Percentiles rank a stretch among this genome's conserved stretches.
These are phyloP conservation scores for Candida dubliniensis DNA, from an alignment of 1,139 yeast species.

Conservation along the genomic window DNA sequence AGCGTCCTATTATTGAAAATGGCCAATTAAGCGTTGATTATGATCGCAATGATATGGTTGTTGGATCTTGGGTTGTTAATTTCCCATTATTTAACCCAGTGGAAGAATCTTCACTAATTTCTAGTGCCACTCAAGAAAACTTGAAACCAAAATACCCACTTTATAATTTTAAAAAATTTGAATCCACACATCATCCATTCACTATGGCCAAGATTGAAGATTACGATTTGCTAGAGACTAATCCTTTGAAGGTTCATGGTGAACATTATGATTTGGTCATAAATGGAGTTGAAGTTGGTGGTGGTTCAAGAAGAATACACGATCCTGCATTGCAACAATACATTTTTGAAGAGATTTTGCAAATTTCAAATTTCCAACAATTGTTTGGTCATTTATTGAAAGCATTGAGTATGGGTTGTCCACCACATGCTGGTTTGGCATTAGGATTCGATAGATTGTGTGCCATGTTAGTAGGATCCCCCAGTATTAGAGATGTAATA, in stretches of 20 bases:
- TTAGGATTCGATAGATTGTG: constrained; percentile 91
- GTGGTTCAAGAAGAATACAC: constrained; percentile 95
- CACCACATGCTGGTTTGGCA: constrained; percentile 98
- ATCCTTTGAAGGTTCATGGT: constrained; percentile 75
- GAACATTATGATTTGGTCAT: constrained; percentile 93
- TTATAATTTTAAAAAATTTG: constrained; percentile 49
- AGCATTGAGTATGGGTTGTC: constrained; percentile 89
- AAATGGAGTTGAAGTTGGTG: constrained; percentile 95
- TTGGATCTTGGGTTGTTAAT: constrained; percentile 83
- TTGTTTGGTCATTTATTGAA: constrained; percentile 85
- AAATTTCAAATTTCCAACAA: constrained; percentile 53
- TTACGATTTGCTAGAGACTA: constrained; percentile 50
- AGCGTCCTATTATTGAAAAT: constrained; percentile 34
- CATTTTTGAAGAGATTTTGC: constrained; percentile 58
- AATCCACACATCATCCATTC: constrained; percentile 94
- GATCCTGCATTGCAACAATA: constrained; percentile 74
- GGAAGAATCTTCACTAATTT: constrained; percentile 36
- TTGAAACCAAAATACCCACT: constrained; percentile 49
- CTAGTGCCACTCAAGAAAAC: constrained; percentile 20
- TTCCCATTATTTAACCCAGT: constrained; percentile 88
- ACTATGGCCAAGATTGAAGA: constrained; percentile 84
- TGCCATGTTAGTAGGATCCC: constrained; percentile 78
- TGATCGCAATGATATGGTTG: constrained; percentile 38
- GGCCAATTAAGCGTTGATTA: constrained; percentile 19
- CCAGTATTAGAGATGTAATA: constrained; percentile 85